Conservation (phyloP, 345 rosid genomes). For the Salix arbutifolia region DNA sequence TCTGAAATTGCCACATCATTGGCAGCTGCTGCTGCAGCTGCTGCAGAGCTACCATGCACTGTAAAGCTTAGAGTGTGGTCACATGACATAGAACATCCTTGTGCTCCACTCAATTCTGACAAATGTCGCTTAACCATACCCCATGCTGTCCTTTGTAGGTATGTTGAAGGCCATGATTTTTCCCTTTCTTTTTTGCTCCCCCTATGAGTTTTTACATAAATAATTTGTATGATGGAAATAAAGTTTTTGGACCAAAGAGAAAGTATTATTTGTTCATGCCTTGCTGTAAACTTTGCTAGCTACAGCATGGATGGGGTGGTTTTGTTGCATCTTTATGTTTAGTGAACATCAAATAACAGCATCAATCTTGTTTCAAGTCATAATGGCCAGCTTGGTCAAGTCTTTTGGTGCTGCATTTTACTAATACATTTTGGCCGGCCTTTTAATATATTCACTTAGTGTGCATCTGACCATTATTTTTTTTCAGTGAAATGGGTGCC, state of each 20-base stretch:
- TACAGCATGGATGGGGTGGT: not conserved
- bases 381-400: not conserved
- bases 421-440: not conserved
- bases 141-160: constrained; percentile 98
- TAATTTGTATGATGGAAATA: not conserved
- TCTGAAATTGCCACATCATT: constrained; percentile 74
- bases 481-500: constrained; percentile 95
- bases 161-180: constrained; percentile 14
- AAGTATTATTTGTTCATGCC: not conserved
- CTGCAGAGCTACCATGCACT: constrained; percentile 94
- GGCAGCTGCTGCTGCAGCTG: constrained; percentile 91
- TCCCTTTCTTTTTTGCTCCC: not conserved
- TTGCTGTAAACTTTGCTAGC: not conserved
- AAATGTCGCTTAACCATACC: constrained; percentile 70
- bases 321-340: not conserved
- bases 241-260: not conserved
- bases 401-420: not conserved
- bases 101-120: constrained; percentile 52
- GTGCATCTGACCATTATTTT: constrained; percentile 9
- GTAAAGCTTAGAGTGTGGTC: constrained; percentile 91
- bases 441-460: constrained; percentile 10
- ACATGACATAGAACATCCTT: constrained; percentile 69
- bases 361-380: not conserved
- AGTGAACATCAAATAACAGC: not conserved
- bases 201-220: not conserved